phyloP scores from a whole-genome alignment of 768 basidiomycete species.

The Dioszegia crocea region DNA sequence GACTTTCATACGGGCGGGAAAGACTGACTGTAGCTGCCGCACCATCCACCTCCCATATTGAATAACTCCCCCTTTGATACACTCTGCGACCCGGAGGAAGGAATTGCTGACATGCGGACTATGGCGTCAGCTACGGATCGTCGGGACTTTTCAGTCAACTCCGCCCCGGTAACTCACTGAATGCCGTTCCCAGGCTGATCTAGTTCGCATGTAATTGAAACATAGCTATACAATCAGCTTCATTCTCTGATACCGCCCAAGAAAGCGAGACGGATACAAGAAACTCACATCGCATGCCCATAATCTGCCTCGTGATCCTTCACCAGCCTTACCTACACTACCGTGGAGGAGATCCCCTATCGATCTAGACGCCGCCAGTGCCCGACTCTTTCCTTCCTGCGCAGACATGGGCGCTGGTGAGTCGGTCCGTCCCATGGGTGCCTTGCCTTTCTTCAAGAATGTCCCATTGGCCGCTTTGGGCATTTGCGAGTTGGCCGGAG shows the following conservation, averaged over 20 bases:
- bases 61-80: conserved; percentile 81
- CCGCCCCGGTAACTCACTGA: conserved; percentile 53
- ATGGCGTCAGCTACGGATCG: neutral
- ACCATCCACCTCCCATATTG: conserved; percentile 95
- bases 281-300: conserved; percentile 46
- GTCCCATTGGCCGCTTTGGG: neutral
- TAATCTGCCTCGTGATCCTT: conserved; percentile 39
- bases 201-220: conserved; percentile 92
- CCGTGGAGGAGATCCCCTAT: conserved; percentile 31
- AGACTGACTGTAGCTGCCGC: conserved; percentile 69
- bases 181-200: conserved; percentile 63
- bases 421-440: neutral
- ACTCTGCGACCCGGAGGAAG: conserved; percentile 81
- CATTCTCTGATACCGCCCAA: neutral
- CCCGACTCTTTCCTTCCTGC: neutral
- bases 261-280: neutral
- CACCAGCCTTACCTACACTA: conserved; percentile 33
- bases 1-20: neutral
- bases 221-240: conserved; percentile 53
- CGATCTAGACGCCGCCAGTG: conserved; percentile 3
- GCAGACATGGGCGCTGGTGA: neutral
- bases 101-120: conserved; percentile 14
- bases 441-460: conserved; percentile 6
- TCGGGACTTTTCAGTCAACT: neutral
- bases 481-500: no score